phyloP scores from a whole-genome alignment of 2,329 filamentous ascomycete species.

The Fusarium redolens region DNA sequence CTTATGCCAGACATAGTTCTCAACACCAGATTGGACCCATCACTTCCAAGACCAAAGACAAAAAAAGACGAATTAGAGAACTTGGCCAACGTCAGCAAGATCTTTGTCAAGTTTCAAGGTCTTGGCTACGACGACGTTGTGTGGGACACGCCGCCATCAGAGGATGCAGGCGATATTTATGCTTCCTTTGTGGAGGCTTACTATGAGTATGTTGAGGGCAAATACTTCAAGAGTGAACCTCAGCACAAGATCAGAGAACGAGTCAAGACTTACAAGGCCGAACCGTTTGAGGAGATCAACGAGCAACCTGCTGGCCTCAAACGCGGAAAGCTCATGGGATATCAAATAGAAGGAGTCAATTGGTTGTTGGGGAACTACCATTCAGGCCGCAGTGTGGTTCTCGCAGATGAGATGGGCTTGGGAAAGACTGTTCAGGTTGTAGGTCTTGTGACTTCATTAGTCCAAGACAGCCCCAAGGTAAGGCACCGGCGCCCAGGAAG shows the following conservation, averaged over 20 bases:
- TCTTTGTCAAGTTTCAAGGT: conserved; percentile 92
- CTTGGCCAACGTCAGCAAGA: conserved; percentile 77
- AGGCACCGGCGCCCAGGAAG: background rate
- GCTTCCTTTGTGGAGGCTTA: conserved; percentile 85
- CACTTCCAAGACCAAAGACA: conserved; percentile 63
- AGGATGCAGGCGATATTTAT: conserved; percentile 75
- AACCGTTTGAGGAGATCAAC: conserved; percentile 75
- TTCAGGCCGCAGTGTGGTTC: conserved; percentile 82
- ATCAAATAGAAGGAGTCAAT: conserved; percentile 92
- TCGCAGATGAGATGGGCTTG: conserved; percentile 98
- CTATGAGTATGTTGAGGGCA: conserved; percentile 83
- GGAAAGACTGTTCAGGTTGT: conserved; percentile 98
- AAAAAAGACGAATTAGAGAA: conserved; percentile 78
- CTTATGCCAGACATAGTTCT: conserved; percentile 91
- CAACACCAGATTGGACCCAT: conserved; percentile 70
- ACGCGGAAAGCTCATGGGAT: conserved; percentile 88
- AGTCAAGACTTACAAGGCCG: conserved; percentile 72
- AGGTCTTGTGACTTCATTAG: conserved; percentile 79
- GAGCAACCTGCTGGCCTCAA: conserved; percentile 79
- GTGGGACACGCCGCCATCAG: conserved; percentile 84
- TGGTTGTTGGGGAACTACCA: conserved; percentile 96
- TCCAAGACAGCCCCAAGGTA: conserved; percentile 69
- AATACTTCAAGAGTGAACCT: conserved; percentile 71
- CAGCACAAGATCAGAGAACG: conserved; percentile 73
- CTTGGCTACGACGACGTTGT: conserved; percentile 90